A percentile compares a stretch with the other conserved stretches of the same genome.
Conservation (phyloP, 495 filamentous ascomycete species). For the Aspergillus steynii region DNA sequence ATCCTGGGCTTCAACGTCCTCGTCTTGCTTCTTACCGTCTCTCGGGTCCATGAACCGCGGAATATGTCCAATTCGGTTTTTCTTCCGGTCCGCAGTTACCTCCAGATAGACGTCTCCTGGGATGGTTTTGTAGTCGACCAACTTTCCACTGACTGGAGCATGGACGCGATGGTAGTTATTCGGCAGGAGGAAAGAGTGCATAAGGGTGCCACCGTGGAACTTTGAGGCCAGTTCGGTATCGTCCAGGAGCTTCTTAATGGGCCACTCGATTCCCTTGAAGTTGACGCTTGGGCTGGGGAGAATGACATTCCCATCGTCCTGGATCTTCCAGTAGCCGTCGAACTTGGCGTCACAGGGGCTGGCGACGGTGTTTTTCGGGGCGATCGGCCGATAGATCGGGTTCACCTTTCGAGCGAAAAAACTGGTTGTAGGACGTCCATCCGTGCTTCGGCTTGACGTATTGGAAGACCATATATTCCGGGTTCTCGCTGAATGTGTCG, state of each 20-base stretch:
- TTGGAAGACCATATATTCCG: not conserved
- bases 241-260: slow-evolving; percentile 1
- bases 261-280: slow-evolving; percentile 4
- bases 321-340: not conserved
- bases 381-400: not conserved
- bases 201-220: not conserved
- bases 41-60: not conserved
- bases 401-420: slow-evolving; percentile 6
- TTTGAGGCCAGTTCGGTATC: not conserved
- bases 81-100: slow-evolving; percentile 1
- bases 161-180: slow-evolving; percentile 4
- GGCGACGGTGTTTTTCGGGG: not conserved
- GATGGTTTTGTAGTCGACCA: not conserved
- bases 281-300: not conserved
- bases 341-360: slow-evolving; percentile 4
- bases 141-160: slow-evolving; percentile 1
- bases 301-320: slow-evolving; percentile 4
- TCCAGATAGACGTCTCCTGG: slow-evolving; percentile 2
- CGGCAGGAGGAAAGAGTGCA: slow-evolving; percentile 4
- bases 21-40: not conserved
- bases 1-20: slow-evolving; percentile 3
- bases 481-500: slow-evolving; percentile 1
- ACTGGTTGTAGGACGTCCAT: not conserved
- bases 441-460: not conserved
- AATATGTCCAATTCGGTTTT: not conserved